Evolutionary conservation across 2,329 filamentous ascomycete species (phyloP), one percentile per base, ranked within the genome.

Genomic region (Aspergillus costaricaensis): DNA sequence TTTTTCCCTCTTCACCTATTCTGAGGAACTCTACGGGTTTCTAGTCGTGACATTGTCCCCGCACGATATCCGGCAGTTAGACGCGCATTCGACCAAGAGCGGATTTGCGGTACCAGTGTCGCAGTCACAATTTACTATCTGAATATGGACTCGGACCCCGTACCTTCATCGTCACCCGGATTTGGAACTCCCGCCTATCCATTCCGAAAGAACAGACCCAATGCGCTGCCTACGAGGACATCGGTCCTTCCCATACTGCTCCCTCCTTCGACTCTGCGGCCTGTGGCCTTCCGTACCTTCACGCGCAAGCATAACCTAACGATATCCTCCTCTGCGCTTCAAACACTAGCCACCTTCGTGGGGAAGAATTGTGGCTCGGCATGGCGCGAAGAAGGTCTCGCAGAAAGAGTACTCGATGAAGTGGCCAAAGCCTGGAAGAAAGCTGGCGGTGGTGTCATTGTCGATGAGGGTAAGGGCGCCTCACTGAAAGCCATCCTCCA

Each of bases 251-350:
- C 95, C 4, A 95, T 99, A 59, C 83, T 96, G 38, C 87, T 99
- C 4, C 93, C 94, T 3, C 91, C 93, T 0, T 87, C 92, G 9
- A 96, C 91, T 0, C 81, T 99, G 43, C 85, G 96, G 63, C 94
- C 95, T 2, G 83, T 98, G 19, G 96, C 95, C 8, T 98, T 99
- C 72, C 88, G 95, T 50, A 96, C 91, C 0, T 96, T 99, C 67
- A 99, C 95, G 2, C 97, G 97, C 77, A 99, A 98, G 73, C 92
- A 99, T 78, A 96, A 94, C 68, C 82, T 99, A 58, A 98, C 93
- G 0, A 86, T 99, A 56, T 93, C 91, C 7, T 95, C 94, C 0
- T 87, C 92, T 0, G 92, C 95, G 0, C 81, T 99, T 5, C 88
- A 94, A 74, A 86, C 91, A 50, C 83, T 99, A 32, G 93, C 95